Percentiles rank a stretch among this genome's conserved stretches.
Evolutionary conservation across 2,329 filamentous ascomycete genomes (phyloP).

Genomic region (Elsinoe perseae): DNA sequence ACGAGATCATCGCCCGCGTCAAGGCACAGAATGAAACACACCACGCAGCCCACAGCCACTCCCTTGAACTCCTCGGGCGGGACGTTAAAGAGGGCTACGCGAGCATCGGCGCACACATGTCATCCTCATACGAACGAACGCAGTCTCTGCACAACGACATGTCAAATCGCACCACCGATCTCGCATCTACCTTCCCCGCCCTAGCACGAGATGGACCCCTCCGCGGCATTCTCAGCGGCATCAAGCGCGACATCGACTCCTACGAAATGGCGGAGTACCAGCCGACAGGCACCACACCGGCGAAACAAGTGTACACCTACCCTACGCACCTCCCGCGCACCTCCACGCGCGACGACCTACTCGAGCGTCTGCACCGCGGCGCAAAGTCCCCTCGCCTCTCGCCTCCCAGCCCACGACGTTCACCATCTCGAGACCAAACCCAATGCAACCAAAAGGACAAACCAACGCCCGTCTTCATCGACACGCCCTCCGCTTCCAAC

Average conservation of each 20-base stretch:
- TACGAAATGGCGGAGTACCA: conserved; percentile 69
- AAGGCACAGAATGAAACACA: conserved; percentile 72
- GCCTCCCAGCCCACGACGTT: conserved; percentile 18
- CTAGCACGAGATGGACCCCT: conserved; percentile 50
- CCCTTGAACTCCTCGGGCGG: conserved; percentile 56
- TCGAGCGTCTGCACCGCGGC: conserved; percentile 45
- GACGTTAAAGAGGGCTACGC: conserved; percentile 67
- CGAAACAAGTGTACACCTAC: conserved; percentile 73
- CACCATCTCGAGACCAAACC: conserved; percentile 26
- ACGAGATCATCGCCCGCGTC: conserved; percentile 81
- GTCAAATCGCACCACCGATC: conserved; percentile 43
- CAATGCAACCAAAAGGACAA: conserved; percentile 26
- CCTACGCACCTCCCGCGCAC: conserved; percentile 73
- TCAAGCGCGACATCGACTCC: conserved; percentile 60
- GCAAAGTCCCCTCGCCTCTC: conserved; percentile 20
- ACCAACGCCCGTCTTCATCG: conserved; percentile 9
- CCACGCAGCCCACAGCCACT: conserved; percentile 60
- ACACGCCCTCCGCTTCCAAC: conserved; percentile 20
- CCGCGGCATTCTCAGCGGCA: conserved; percentile 60
- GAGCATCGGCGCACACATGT: conserved; percentile 63
- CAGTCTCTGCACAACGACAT: conserved; percentile 57
- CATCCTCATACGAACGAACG: conserved; percentile 59
- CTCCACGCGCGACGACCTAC: conserved; percentile 50
- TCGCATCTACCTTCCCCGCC: conserved; percentile 55
- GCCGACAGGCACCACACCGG: conserved; percentile 77